Evolutionary conservation across 805 yeast species (phyloP).

Genomic region (Wickerhamiella occidentalis): DNA sequence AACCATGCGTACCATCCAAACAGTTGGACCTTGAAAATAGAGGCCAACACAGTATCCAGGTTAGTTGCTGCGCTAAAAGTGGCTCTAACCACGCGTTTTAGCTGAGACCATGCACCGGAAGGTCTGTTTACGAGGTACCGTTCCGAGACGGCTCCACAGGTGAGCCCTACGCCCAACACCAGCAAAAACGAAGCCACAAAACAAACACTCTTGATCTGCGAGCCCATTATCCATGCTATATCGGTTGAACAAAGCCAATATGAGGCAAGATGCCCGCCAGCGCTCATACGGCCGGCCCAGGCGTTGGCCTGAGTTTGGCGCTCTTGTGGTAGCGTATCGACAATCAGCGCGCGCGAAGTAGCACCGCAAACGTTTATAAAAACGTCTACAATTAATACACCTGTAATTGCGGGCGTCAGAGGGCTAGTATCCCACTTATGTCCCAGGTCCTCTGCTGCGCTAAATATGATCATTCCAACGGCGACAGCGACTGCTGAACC

Average conservation of each 20-base stretch:
- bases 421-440: constrained; percentile 21
- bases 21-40: constrained; percentile 45
- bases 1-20: constrained; percentile 62
- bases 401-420: constrained; percentile 23
- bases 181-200: constrained; percentile 34
- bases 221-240: constrained; percentile 30
- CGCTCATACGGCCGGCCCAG: constrained; percentile 56
- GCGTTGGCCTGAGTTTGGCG: constrained; percentile 52
- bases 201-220: constrained; percentile 42
- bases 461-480: constrained; percentile 34
- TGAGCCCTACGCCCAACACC: constrained; percentile 30
- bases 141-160: constrained; percentile 36
- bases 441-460: constrained; percentile 26
- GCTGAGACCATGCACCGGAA: neutral
- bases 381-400: constrained; percentile 45
- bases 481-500: constrained; percentile 42
- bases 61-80: constrained; percentile 9
- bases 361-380: constrained; percentile 51
- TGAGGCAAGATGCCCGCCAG: constrained; percentile 46
- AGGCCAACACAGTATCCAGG: constrained; percentile 40
- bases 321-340: constrained; percentile 44
- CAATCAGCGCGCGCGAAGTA: constrained; percentile 46
- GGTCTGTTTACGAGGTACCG: constrained; percentile 33
- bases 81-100: neutral
- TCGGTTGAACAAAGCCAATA: constrained; percentile 42